Base-by-base conservation (phyloP, 345 rosid species). In the Ailanthus altissimus region DNA sequence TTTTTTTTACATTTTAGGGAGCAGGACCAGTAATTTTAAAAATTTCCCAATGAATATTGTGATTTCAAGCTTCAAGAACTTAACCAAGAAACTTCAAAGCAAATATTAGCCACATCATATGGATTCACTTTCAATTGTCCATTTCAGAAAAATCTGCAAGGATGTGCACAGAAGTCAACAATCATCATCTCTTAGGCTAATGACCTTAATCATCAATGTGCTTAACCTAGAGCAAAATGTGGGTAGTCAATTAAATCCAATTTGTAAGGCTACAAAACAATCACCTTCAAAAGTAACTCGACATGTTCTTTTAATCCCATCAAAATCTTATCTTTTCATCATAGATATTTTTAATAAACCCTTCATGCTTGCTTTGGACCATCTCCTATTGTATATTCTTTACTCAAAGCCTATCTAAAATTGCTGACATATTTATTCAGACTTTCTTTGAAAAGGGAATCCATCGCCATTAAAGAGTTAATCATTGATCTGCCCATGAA, bases 201-300 rank as follows among this genome's bases (percentile, higher is more conserved):
- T 47, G 26, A 36, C 73, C 58, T 20, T 70, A 32, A 0, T 5
- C 26, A 60, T 51, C 21, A 7, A 15, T 62, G 67, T 36, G 11
- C 21, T 11, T 15, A 36, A 62, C 46, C 38, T 15, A 28, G 18
- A 62, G 8, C 45, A 20, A 3, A 67, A 25, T 14, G 72, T 16
- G 58, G 40, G 72, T 25, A 49, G 6, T 69, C 57, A 5, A 25
- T 20, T 69, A 49, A 69, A 49, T 28, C 58, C 73, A 69, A 69
- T 28, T 49, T 49, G 43, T 49, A 6, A 49, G 73, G 59, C n/a
- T 51, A 4, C 73, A 69, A 63, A 15, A 38, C 65, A 28, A 59
- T 60, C 40, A 20, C 47, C 38, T 63, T 63, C 68, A 2, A 18
- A 40, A 18, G 46, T 3, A 10, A 8, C 60, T 1, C 21, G 11